Evolutionary conservation across 2,329 filamentous ascomycete species (phyloP).

Genomic region (Ceratocystis lukuohia): DNA sequence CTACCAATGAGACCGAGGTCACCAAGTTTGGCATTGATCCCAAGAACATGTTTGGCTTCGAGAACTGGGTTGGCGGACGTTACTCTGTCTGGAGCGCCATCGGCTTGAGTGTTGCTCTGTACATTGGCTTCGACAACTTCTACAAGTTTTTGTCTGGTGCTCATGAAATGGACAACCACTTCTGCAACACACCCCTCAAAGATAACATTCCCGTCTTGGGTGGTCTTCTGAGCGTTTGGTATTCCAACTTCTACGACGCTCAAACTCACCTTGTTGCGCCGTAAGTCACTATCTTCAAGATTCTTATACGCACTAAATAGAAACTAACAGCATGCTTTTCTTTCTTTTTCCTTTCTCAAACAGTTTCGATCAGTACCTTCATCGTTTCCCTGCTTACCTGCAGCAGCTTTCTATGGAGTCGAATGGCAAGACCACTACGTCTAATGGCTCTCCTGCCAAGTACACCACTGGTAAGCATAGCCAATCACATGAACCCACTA

Average conservation of each 20-base stretch:
- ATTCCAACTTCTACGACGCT: constrained; percentile 96
- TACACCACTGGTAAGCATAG: constrained; percentile 65
- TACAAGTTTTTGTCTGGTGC: constrained; percentile 88
- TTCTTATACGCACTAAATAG: neutral
- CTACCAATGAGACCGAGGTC: constrained; percentile 88
- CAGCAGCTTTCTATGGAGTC: constrained; percentile 99
- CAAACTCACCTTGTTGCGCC: constrained; percentile 96
- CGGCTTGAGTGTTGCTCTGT: constrained; percentile 82
- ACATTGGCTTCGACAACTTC: constrained; percentile 97
- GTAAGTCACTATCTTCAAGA: constrained; percentile 38
- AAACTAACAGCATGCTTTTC: constrained; percentile 12
- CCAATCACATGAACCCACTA: neutral
- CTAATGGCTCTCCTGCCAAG: constrained; percentile 79
- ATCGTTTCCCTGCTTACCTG: constrained; percentile 97
- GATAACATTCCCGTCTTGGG: constrained; percentile 90
- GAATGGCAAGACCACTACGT: constrained; percentile 92
- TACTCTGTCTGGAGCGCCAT: constrained; percentile 99
- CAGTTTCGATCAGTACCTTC: constrained; percentile 95
- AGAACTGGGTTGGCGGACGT: constrained; percentile 93
- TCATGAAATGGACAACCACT: constrained; percentile 97
- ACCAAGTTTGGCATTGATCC: constrained; percentile 97
- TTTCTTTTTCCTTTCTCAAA: neutral
- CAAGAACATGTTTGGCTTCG: constrained; percentile 99
- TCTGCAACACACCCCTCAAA: constrained; percentile 76
- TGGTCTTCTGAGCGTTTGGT: constrained; percentile 93